Evolutionary conservation across 768 basidiomycete species (phyloP).

Genomic region (Russula sp.): DNA sequence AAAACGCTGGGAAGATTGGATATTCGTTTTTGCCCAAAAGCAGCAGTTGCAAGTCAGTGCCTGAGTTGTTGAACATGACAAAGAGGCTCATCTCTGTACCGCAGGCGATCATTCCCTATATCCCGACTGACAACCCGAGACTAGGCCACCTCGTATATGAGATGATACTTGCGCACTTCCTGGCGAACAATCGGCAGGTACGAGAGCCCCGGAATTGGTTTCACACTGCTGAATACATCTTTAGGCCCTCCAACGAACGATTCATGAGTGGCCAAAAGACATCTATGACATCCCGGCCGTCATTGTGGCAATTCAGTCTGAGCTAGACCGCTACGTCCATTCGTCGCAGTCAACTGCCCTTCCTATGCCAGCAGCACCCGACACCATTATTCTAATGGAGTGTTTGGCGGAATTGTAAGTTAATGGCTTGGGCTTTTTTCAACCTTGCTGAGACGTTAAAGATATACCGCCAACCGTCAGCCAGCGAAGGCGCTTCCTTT

Average conservation of each 20-base stretch:
- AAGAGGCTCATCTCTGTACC: neutral
- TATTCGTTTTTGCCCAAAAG: conserved; percentile 83
- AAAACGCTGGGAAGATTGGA: conserved; percentile 93
- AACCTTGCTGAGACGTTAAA: conserved; percentile 30
- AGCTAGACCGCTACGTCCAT: conserved; percentile 59
- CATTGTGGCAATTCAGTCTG: conserved; percentile 81
- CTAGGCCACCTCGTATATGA: conserved; percentile 86
- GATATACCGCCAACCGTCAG: conserved; percentile 83
- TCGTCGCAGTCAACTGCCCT: conserved; percentile 36
- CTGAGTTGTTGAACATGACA: conserved; percentile 1
- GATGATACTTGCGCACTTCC: conserved; percentile 86
- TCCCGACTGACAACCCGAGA: conserved; percentile 78
- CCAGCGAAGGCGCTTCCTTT: conserved; percentile 91
- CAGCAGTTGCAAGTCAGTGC: conserved; percentile 64
- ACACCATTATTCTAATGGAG: conserved; percentile 75
- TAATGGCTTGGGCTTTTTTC: neutral
- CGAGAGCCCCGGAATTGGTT: conserved; percentile 15
- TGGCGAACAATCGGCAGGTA: conserved; percentile 72
- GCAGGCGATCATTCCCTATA: conserved; percentile 81
- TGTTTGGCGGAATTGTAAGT: conserved; percentile 85
- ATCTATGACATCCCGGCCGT: conserved; percentile 88
- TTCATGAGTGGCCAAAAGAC: conserved; percentile 83
- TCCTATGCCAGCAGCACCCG: conserved; percentile 33
- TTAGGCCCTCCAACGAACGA: conserved; percentile 69
- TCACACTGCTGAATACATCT: neutral